Base-by-base conservation (phyloP, 345 rosid species). In the Boechera retrofracta region DNA sequence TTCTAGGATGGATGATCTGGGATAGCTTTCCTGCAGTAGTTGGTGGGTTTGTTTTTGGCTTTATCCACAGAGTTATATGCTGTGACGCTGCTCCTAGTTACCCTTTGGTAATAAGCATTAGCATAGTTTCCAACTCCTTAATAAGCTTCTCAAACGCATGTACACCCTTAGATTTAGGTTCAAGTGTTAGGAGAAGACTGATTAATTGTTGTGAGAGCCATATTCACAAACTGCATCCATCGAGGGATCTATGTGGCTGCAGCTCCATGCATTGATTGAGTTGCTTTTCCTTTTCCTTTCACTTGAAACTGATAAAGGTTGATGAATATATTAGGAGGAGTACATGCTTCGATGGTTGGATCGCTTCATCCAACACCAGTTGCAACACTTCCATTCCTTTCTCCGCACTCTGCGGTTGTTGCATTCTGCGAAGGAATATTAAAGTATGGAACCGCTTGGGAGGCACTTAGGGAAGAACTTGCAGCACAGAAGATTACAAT, bases 331-430 rank as follows among this genome's bases (percentile, higher is more conserved):
- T 66, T 64, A 86, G 99, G 99, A 28, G 98, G 99, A 84, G 99
- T 95, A 10, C 98, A 92, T 81, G 97, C 99, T 81, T 96, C 98
- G 67, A 92, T 95, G 99, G 94, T 91, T 63, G 99, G 99, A 84
- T 91, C 99, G 59, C 90, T 92, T 80, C 93, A 95, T 85, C 99
- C 99, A 51, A 87, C 94, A 75, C 94, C 99, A 9, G 75, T 95
- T 78, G 98, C 99, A 71, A 95, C 93, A 69, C 87, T 95, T 69
- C 99, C 98, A 69, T 95, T 95, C 83, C 87, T 95, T 41, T 95
- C 99, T 60, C 98, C 99, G 2, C 99, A 95, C 76, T 92, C 97
- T 70, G 99, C 99, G 7, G 97, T 87, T 78, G 99, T 95, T 85
- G 99, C 99, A 49, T 95, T 95, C 86, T 92, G 98, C 69, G 99